Evolutionary conservation across 148 eudicot species (phyloP), one percentile per base, ranked within the genome.

Genomic region (Diospyros kaki): DNA sequence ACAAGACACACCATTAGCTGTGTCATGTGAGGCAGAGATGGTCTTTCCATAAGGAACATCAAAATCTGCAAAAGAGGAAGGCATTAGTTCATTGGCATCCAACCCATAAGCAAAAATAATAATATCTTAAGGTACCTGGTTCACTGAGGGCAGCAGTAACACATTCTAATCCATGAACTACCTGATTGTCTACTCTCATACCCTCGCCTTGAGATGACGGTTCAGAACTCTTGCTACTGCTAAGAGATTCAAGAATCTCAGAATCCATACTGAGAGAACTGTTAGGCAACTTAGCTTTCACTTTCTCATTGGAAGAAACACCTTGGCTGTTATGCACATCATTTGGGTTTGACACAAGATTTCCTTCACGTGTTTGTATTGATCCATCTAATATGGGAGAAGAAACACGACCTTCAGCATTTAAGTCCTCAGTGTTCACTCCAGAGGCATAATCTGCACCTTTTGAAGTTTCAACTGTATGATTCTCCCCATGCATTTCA

Each of bases 71-170:
- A 62, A 61, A 46, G 48, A 10, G 38, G 62, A 63, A 62, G 15
- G 44, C 9, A 60, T 39, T 46, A 59, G 73, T 41, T 9, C 18
- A 46, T 44, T 28, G 17, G 41, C 40, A 51, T 52, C 39, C 39
- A 12, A 61, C 50, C 3, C 28, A 9, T 39, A 14, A 56, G 54
- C 62, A n/a, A 51, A 13, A 76, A 14, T 46, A 69, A 9, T 40
- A 64, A 75, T 58, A 43, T 14, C 68, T 71, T 12, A 72, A 75
- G 28, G 28, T 46, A 92, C 92, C 90, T 77, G 84, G 54, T 74
- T 72, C 72, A 45, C 64, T 73, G 46, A 63, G 56, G 60, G 61
- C 62, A 68, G 81, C 28, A 71, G 60, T 62, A 44, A 72, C 79
- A 68, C 41, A 70, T 77, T 87, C 84, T 59, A 78, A 69, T 38